Evolutionary conservation across 192 early-diverging fungal species (phyloP).

Genomic region (Podila verticillata): DNA sequence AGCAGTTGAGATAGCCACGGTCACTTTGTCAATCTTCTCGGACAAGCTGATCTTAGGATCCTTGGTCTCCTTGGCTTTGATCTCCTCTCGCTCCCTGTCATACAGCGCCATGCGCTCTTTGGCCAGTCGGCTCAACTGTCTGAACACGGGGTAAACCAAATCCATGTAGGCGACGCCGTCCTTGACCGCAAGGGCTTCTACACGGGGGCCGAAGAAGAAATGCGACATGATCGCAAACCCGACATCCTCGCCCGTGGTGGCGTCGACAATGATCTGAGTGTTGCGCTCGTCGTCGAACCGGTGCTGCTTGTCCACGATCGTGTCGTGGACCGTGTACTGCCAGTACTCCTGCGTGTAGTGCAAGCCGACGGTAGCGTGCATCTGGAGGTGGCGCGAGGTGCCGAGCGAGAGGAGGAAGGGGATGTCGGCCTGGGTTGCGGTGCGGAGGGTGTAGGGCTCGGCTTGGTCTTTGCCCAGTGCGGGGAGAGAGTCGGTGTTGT

Average conservation of each 20-base stretch:
- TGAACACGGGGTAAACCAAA: background rate
- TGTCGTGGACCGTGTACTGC: constrained; percentile 1
- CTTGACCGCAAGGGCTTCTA: background rate
- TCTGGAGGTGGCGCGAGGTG: background rate
- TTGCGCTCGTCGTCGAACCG: background rate
- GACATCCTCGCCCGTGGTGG: background rate
- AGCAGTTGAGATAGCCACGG: background rate
- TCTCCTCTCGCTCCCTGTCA: background rate
- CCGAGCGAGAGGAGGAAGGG: background rate
- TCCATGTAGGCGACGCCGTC: background rate
- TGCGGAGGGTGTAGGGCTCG: background rate
- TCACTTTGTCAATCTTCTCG: background rate
- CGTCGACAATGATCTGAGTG: constrained; percentile 6
- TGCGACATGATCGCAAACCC: background rate
- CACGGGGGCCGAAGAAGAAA: background rate
- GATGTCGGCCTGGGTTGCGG: background rate
- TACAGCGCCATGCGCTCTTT: background rate
- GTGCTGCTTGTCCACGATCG: background rate
- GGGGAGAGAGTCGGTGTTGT: background rate
- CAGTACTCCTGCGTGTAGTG: background rate
- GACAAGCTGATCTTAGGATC: background rate
- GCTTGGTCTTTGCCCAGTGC: background rate
- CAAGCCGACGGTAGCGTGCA: background rate
- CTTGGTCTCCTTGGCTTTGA: background rate
- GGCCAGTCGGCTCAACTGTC: background rate